Percentiles rank a stretch among this genome's conserved stretches.
Evolutionary conservation across 2,329 filamentous ascomycete species (phyloP).

Genomic region (Pochonia chlamydosporia): DNA sequence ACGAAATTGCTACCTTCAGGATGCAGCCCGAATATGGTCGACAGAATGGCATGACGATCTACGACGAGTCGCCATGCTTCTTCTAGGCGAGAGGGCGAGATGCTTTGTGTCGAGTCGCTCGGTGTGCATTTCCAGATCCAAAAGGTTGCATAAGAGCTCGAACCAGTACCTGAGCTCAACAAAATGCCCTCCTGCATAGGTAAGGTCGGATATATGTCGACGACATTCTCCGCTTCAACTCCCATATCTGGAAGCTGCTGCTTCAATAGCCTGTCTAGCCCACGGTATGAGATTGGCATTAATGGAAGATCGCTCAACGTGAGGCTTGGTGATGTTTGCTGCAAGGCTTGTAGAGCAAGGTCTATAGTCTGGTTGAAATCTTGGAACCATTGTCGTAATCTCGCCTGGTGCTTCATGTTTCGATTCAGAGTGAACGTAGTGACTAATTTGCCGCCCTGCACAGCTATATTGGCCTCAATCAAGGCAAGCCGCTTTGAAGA

Average conservation of each 20-base stretch:
- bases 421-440: slow-evolving; percentile 6
- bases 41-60: slow-evolving; percentile 4
- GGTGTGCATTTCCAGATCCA: background rate
- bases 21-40: slow-evolving; percentile 9
- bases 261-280: background rate
- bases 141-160: background rate
- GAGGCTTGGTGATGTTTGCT: background rate
- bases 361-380: background rate
- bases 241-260: background rate
- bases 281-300: background rate
- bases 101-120: background rate
- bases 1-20: slow-evolving; percentile 9
- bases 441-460: slow-evolving; percentile 4
- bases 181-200: slow-evolving; percentile 5
- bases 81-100: too few species aligned
- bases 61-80: too few species aligned
- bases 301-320: slow-evolving; percentile 3
- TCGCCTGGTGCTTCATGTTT: slow-evolving; percentile 8
- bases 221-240: background rate
- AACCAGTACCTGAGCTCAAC: background rate
- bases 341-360: background rate
- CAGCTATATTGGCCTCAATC: slow-evolving; percentile 9
- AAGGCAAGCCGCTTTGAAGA: slow-evolving; percentile 2
- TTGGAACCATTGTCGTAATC: slow-evolving; percentile 3
- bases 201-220: slow-evolving; percentile 1